Evolutionary conservation across 2,329 filamentous ascomycete species (phyloP).

Genomic region (Penicillium thymicola): DNA sequence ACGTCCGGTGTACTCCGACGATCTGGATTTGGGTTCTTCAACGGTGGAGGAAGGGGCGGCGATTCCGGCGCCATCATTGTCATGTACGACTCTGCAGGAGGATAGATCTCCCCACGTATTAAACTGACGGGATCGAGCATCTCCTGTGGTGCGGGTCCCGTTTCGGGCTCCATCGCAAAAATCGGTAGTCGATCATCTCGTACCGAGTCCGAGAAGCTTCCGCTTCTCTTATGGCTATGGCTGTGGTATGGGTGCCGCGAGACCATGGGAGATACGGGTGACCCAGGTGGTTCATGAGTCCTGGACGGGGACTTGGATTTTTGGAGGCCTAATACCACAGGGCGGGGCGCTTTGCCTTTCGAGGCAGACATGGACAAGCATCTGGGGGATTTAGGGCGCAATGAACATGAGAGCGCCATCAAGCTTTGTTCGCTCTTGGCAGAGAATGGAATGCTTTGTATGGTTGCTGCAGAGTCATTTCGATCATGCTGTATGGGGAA

Average conservation of each 20-base stretch:
- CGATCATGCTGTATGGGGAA: constrained; percentile 30
- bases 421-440: constrained; percentile 51
- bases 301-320: constrained; percentile 28
- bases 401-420: constrained; percentile 59
- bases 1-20: constrained; percentile 32
- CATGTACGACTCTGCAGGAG: constrained; percentile 78
- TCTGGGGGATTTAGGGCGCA: constrained; percentile 50
- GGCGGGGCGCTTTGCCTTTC: constrained; percentile 39
- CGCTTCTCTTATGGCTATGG: constrained; percentile 73
- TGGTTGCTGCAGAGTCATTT: constrained; percentile 36
- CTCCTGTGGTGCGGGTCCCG: constrained; percentile 53
- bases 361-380: constrained; percentile 33
- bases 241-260: constrained; percentile 49
- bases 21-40: constrained; percentile 23
- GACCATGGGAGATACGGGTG: constrained; percentile 28
- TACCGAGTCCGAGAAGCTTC: constrained; percentile 81
- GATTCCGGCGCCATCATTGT: constrained; percentile 59
- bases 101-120: constrained; percentile 79
- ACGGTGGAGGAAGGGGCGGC: constrained; percentile 35
- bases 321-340: constrained; percentile 38
- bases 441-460: constrained; percentile 36
- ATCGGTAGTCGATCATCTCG: constrained; percentile 62
- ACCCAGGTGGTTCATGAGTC: constrained; percentile 21
- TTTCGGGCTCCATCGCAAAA: constrained; percentile 46
- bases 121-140: constrained; percentile 75